These are phyloP conservation scores for Amphicarpaea edgeworthii DNA, from an alignment of 306 rosid species.

Conservation along the genomic window DNA sequence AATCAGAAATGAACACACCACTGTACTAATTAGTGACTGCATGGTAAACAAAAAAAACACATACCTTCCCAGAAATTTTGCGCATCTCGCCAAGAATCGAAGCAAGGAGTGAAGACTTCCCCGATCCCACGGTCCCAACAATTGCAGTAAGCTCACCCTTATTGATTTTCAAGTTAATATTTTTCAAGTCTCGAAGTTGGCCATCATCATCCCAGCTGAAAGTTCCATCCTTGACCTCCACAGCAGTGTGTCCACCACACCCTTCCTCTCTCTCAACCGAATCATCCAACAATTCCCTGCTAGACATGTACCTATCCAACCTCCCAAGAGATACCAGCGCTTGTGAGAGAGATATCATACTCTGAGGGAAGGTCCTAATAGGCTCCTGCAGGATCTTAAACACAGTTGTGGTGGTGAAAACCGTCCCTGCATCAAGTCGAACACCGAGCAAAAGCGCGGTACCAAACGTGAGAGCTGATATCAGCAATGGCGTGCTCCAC, in stretches of 20 bases:
- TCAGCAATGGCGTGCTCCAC: conserved; percentile 79
- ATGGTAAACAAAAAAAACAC: conserved; percentile 5
- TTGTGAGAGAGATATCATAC: conserved; percentile 89
- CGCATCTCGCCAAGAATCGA: conserved; percentile 96
- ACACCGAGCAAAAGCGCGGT: conserved; percentile 75
- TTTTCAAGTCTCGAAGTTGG: conserved; percentile 60
- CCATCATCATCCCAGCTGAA: conserved; percentile 94
- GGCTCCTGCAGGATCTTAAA: conserved; percentile 93
- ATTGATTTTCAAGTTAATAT: conserved; percentile 64
- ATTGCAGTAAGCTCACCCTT: conserved; percentile 84
- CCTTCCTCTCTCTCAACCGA: conserved; percentile 71
- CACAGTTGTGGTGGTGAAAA: conserved; percentile 87
- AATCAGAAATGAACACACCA: conserved; percentile 14
- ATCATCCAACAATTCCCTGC: conserved; percentile 65
- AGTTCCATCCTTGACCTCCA: conserved; percentile 69
- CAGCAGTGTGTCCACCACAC: conserved; percentile 60
- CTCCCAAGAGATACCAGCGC: conserved; percentile 90
- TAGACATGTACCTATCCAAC: conserved; percentile 80
- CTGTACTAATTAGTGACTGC: conserved; percentile 10
- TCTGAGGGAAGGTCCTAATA: conserved; percentile 90
- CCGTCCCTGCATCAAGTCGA: conserved; percentile 86
- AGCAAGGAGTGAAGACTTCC: conserved; percentile 91
- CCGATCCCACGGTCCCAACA: conserved; percentile 94
- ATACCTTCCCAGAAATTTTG: conserved; percentile 79
- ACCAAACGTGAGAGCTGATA: conserved; percentile 80